Evolutionary conservation across 1,284 basidiomycete genomes (phyloP).

Genomic region (Coniferiporia weirii): DNA sequence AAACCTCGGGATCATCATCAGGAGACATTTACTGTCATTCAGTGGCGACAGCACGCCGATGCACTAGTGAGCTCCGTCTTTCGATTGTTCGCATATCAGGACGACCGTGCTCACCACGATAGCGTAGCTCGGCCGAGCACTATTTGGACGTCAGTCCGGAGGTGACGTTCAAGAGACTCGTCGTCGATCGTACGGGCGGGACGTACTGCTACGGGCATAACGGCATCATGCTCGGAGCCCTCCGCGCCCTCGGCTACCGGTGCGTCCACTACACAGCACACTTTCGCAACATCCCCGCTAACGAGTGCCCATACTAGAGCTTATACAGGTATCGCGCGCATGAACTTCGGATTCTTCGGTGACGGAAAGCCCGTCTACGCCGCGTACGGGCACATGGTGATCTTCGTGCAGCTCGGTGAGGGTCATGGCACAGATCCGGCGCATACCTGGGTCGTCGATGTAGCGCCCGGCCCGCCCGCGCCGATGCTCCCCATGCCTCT

Average conservation of each 20-base stretch:
- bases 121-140: conserved; percentile 17
- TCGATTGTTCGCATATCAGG: too few relatives aligned
- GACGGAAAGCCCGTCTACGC: conserved; percentile 4
- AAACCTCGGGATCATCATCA: conserved; percentile 14
- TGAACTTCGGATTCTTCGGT: conserved; percentile 4
- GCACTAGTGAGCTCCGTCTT: conserved; percentile 22
- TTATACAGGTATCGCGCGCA: conserved; percentile 8
- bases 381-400: conserved; percentile 17
- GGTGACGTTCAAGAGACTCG: conserved; percentile 18
- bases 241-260: conserved; percentile 21
- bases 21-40: conserved; percentile 18
- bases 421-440: conserved; percentile 8
- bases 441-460: conserved; percentile 19
- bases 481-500: conserved; percentile 18
- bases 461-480: conserved; percentile 18
- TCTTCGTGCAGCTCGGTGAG: conserved; percentile 18
- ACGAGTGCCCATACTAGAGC: too few relatives aligned
- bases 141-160: conserved; percentile 18
- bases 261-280: background rate
- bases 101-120: too few relatives aligned
- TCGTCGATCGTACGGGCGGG: conserved; percentile 14
- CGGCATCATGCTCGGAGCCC: conserved; percentile 18
- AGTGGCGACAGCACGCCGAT: conserved; percentile 19
- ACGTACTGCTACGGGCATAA: conserved; percentile 21
- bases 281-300: too few relatives aligned